Evolutionary conservation across 768 basidiomycete species (phyloP), one percentile per base, ranked within the genome.

Genomic region (Suillus decipiens): DNA sequence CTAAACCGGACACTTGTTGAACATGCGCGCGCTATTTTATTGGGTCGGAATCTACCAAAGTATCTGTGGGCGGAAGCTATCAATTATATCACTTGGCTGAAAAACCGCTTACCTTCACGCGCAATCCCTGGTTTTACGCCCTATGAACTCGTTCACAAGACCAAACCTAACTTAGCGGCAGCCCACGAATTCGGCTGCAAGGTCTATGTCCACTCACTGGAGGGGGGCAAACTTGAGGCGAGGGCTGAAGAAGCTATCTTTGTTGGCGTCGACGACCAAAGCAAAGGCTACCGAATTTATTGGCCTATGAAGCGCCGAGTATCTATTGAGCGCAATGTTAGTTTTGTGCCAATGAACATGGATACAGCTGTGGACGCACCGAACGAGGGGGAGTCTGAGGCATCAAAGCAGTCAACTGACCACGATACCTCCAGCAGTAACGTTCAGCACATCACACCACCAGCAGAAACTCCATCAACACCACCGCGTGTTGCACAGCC

Each of bases 211-310:
- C 69, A 71, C n/a, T n/a, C n/a, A 14, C 61, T 64, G 6, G 63
- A 61, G 8, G 63, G 53, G 54, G 17, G 55, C 7, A 78, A 78
- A 61, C 62, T 78, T 2, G 74, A 71, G 4, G 62, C 67, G 5
- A 45, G 67, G 33, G 70, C 67, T 1, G 62, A 69, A 12, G 68
- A 72, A 28, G 76, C 72, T 0, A 61, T 64, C 3, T 80, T 73
- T 68, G 65, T 80, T 14, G 76, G 79, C 0, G 75, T 75, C 64
- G 74, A 78, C 64, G 62, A 68, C 5, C 63, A 74, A 33, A 76
- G 73, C 63, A 75, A 73, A 34, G 76, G 73, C 2, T 70, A 71
- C 37, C 67, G 71, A 0, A 68, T 79, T 15, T 79, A 78, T 63
- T 78, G 75, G 73, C 66, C 71, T 3, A 59, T 66, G 12, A 66